Base-by-base conservation (phyloP, 768 basidiomycete genomes). In the Russula abietina region DNA sequence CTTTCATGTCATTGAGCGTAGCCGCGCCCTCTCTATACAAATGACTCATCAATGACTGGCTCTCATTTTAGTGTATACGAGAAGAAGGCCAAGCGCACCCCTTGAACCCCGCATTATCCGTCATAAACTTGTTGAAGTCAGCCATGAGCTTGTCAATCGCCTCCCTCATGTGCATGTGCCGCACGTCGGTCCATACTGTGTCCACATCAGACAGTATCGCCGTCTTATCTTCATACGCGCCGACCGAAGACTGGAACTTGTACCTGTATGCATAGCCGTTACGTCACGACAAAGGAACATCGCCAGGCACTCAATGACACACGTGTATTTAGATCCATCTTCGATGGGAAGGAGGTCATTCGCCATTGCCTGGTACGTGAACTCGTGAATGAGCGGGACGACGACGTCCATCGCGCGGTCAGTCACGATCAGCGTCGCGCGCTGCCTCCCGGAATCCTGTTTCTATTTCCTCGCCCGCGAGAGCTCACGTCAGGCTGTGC, bases 361-460 rank as follows among this genome's bases (percentile, higher is more conserved):
- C 54, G 89, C 89, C 97, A 99, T 99, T 0, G 97, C 96, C 74
- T 98, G 97, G 73, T 98, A 99, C 24, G 96, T 98, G 71, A 99
- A 99, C 71, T 98, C 97, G 72, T 99, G 97, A 39, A 97, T 72
- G 64, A 98, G 83, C 1, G 97, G 97, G 2, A 93, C 88, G 28
- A 89, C 71, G 69, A 87, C 86, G 74, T 99, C 97, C 88, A 99
- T 93, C 4, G 94, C 83, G n/a, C 97, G 86, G 74, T 99, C 97
- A 5, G 94, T 95, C 63, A 99, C 88, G 70, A 98, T 81, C 43
- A 98, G 77, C 17, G 92, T 89, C 4, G 83, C 86, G 60, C 89
- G 84, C 14, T 89, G 87, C 63, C 93, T 76, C 69, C 6, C 71
- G 16, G 53, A 10, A 61, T 70, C 76, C 73, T 66, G 67, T 51